Evolutionary conservation across 2,329 filamentous ascomycete species (phyloP), one percentile per base, ranked within the genome.

Genomic region (Clonostachys rosea): DNA sequence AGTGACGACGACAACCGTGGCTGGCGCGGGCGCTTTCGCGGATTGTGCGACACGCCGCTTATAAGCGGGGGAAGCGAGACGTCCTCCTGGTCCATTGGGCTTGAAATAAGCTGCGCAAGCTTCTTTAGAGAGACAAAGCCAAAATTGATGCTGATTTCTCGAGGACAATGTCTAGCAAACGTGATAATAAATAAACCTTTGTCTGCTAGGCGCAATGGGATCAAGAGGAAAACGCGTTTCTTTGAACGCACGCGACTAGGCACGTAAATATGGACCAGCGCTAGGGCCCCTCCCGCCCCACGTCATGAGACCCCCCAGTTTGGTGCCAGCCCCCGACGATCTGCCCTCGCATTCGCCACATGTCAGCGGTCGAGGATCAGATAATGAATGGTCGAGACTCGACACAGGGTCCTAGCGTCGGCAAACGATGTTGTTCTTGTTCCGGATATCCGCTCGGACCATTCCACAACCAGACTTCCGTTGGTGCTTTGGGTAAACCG

Each of bases 1-100:
- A 60, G 58, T 49, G 60, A 56, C 20, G 56, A 57, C 13, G 10
- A 10, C 30, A 56, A 49, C 17, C 48, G 54, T 16, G 59, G 54
- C 34, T 58, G 55, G 40, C 66, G 61, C 46, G 59, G 60, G 54
- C 69, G 69, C 58, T 73, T 73, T 49, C 62, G 60, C 6, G 65
- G 59, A 46, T 66, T 65, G 34, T 67, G 65, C 54, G 59, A 64
- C 49, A 72, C 67, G 54, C 56, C 24, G 24, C 24, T 30, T 30
- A 30, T 30, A 10, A 30, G 24, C 24, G 24, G 24, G 24, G 24
- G 24, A 30, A 30, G 24, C 24, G 24, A 30, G 24, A 30, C 24
- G 8, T 30, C 24, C 9, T 30, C 24, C 24, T 30, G 24, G 24
- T 30, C 24, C 24, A 30, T 30, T 30, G 24, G 24, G 24, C 24